Conservation (phyloP, 805 yeast genomes). For the Starmerella cellae region DNA sequence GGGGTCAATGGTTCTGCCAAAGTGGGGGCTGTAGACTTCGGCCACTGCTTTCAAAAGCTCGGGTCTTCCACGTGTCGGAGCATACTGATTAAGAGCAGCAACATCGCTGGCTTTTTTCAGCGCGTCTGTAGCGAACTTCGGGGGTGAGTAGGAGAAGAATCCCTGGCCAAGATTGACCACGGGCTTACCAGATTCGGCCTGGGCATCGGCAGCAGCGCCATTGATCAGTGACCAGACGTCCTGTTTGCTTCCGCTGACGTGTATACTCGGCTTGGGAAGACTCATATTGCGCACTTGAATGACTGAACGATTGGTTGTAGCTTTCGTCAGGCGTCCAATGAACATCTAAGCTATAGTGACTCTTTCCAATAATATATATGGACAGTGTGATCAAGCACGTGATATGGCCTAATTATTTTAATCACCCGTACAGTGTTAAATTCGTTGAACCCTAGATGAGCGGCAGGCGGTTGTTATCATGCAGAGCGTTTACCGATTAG, state of each 20-base stretch:
- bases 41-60: constrained; percentile 57
- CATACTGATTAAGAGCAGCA: constrained; percentile 78
- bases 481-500: too few relatives aligned
- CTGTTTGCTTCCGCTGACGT: constrained; percentile 24
- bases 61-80: constrained; percentile 81
- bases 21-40: constrained; percentile 55
- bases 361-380: too few relatives aligned
- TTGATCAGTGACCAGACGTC: constrained; percentile 94
- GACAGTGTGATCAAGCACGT: too few relatives aligned
- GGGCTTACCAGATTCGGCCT: constrained; percentile 51
- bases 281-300: constrained; percentile 3
- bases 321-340: neutral
- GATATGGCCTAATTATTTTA: too few relatives aligned
- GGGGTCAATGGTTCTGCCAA: constrained; percentile 42
- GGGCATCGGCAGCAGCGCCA: constrained; percentile 84
- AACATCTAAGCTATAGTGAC: too few relatives aligned
- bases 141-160: constrained; percentile 91
- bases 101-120: constrained; percentile 60
- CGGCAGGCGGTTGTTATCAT: too few relatives aligned
- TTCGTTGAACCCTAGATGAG: too few relatives aligned
- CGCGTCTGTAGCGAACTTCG: constrained; percentile 77
- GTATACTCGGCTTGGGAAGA: constrained; percentile 17
- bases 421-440: too few relatives aligned
- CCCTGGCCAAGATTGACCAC: constrained; percentile 92
- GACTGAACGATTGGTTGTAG: neutral